Percentiles rank a stretch among this genome's conserved stretches.
Conservation (phyloP, 148 eudicot species). For the Mesembryanthemum crystallinum region DNA sequence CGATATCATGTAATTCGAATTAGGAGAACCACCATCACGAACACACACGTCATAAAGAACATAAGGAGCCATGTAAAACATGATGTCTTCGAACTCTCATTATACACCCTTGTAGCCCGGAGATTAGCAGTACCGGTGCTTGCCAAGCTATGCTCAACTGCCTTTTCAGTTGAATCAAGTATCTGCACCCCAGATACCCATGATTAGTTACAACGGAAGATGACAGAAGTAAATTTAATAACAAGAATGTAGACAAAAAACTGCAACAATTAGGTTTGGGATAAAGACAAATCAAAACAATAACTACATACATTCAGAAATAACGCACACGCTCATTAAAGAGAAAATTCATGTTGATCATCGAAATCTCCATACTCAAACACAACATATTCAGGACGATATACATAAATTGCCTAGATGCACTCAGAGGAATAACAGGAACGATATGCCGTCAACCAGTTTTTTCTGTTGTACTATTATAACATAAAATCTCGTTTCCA, state of each 20-base stretch:
- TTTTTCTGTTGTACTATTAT: no score
- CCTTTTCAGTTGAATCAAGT: conserved; percentile 91
- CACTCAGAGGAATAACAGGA: no score
- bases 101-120: conserved; percentile 58
- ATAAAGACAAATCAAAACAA: no score
- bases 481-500: no score
- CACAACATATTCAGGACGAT: no score
- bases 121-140: conserved; percentile 72
- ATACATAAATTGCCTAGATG: no score
- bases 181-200: conserved; percentile 41
- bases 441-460: no score
- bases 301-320: no score
- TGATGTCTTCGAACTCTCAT: conserved; percentile 69
- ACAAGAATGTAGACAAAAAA: background rate
- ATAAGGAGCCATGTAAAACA: conserved; percentile 84
- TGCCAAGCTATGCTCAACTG: conserved; percentile 89
- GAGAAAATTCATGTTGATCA: no score
- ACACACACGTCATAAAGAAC: conserved; percentile 63
- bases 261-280: background rate
- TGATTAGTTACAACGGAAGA: background rate
- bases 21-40: conserved; percentile 86
- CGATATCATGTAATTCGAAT: conserved; percentile 63
- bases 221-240: no score
- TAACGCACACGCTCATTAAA: no score
- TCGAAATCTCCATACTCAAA: no score